Percentiles rank a stretch among this genome's conserved stretches.
These are phyloP conservation scores for Alternaria consortialis DNA, from an alignment of 2,329 filamentous ascomycete genomes.

Conservation along the genomic window DNA sequence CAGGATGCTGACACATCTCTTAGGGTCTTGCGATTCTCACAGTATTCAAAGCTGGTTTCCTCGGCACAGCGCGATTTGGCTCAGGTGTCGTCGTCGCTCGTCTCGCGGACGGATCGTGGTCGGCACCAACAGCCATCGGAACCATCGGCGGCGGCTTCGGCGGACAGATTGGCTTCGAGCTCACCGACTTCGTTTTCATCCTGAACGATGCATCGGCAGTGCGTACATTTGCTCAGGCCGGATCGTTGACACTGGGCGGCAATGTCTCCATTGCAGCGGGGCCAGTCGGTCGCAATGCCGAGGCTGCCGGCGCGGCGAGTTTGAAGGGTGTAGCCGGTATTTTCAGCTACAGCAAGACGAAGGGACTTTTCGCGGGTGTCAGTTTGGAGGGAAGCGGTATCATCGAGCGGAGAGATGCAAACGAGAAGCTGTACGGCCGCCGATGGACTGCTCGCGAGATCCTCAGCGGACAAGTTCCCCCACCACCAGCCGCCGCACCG, in stretches of 20 bases:
- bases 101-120: constrained; percentile 80
- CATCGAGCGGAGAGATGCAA: constrained; percentile 94
- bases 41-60: constrained; percentile 86
- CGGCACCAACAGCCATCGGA: constrained; percentile 81
- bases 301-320: constrained; percentile 93
- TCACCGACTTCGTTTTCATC: constrained; percentile 97
- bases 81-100: constrained; percentile 84
- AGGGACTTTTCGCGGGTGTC: constrained; percentile 94
- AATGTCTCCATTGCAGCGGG: constrained; percentile 97
- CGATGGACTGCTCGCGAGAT: constrained; percentile 83
- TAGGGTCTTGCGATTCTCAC: constrained; percentile 84
- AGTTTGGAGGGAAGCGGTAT: constrained; percentile 92
- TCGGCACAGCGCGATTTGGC: constrained; percentile 82
- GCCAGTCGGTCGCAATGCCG: constrained; percentile 91
- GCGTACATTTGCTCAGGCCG: constrained; percentile 91
- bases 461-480: constrained; percentile 77
- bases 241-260: constrained; percentile 89
- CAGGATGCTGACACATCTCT: constrained; percentile 12
- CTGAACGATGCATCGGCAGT: constrained; percentile 91
- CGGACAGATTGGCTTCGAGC: constrained; percentile 85
- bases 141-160: constrained; percentile 84
- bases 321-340: constrained; percentile 88
- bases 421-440: constrained; percentile 92
- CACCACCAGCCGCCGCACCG: constrained; percentile 83
- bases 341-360: constrained; percentile 98